Evolutionary conservation across 805 yeast genomes (phyloP), one percentile per base, ranked within the genome.

Genomic region (Dipodascopsis uninucleata): DNA sequence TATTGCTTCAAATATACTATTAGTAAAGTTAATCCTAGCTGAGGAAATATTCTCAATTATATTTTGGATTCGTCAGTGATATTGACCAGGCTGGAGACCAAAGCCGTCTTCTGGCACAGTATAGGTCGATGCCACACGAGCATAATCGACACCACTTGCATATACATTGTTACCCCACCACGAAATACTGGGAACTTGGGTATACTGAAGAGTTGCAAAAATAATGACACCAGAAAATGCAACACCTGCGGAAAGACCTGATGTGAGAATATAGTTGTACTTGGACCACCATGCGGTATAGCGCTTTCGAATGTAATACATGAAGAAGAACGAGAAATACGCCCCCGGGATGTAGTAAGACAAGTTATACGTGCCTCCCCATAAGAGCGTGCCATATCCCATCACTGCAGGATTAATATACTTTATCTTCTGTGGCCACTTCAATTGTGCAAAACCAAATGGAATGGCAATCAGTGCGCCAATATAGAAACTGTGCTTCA

Each of bases 281-380:
- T 81, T 81, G 23, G 81, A 78, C 88, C 88, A 82, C 88, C 88
- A 82, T 36, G 70, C 67, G 39, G 74, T 67, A 65, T 76, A 79
- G 48, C 70, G 69, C 36, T 75, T 70, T 47, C 77, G 79, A 42
- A 82, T 63, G 56, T 70, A 69, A 63, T 71, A 77, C 66, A 77
- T 78, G 68, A 81, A 81, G 5, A 71, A 42, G 51, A 71, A 72
- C 3, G 84, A 81, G 31, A 43, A 31, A 35, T 55, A 44, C 56
- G 70, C 70, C 61, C 71, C 72, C 4, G 71, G 60, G 31, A 70
- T 61, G 53, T 70, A 71, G 59, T 48, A 48, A 9, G 53, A 48
- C 35, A 48, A 31, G 29, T 45, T 48, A 26, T 48, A 48, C 20
- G 44, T 45, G 6, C 43, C 34, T 22, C 49, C 49, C 16, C 21